A percentile compares a stretch with the other conserved stretches of the same genome.
Evolutionary conservation across 345 rosid genomes (phyloP).

Genomic region (Populus tremula): DNA sequence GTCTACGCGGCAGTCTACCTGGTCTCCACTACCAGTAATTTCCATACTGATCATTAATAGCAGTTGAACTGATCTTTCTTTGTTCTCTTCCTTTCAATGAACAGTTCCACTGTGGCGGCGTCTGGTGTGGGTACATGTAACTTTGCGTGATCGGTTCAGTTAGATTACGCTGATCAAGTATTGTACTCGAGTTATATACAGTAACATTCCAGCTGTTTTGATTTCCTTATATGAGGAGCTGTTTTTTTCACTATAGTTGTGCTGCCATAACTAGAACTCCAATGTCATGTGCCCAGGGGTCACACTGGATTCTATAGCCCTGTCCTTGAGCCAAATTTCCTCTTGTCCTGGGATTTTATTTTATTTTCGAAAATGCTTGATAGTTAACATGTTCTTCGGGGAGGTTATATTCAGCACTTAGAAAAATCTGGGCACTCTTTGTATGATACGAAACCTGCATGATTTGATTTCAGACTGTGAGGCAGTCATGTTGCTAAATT

Average conservation of each 20-base stretch:
- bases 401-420: neutral
- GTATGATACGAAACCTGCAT: neutral
- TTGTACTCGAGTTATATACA: neutral
- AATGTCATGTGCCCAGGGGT: neutral
- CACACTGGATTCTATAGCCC: neutral
- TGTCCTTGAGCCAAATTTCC: neutral
- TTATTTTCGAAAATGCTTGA: neutral
- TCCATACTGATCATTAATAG: constrained; percentile 25
- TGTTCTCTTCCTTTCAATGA: neutral
- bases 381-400: neutral
- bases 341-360: neutral
- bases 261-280: neutral
- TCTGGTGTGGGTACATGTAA: constrained; percentile 1
- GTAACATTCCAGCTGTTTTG: neutral
- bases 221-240: neutral
- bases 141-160: neutral
- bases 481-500: neutral
- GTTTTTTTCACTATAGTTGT: neutral
- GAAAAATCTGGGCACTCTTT: neutral
- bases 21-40: constrained; percentile 5
- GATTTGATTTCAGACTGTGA: neutral
- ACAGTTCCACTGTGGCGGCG: constrained; percentile 5
- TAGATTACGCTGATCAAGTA: neutral
- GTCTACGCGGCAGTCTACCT: constrained; percentile 2
- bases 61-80: constrained; percentile 15